These are phyloP conservation scores for Coemansia sp. DNA, from an alignment of 192 early-diverging fungal species.

Conservation along the genomic window DNA sequence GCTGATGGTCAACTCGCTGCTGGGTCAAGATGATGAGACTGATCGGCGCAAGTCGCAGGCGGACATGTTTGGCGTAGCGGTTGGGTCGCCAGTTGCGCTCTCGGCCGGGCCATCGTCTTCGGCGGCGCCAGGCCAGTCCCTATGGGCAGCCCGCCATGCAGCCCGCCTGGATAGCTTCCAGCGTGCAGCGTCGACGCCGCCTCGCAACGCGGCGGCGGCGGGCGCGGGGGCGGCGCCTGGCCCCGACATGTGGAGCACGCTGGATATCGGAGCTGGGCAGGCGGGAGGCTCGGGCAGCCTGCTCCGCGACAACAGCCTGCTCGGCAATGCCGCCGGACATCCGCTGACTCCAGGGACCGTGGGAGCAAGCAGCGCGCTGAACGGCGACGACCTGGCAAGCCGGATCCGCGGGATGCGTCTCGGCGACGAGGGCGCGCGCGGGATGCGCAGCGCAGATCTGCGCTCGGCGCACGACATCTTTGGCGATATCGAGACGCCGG, in stretches of 20 bases:
- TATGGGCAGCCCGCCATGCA: slow-evolving; percentile 47
- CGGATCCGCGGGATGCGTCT: slow-evolving; percentile 35
- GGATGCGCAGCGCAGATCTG: slow-evolving; percentile 41
- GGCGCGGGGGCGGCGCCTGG: slow-evolving; percentile 2
- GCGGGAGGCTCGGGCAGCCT: not conserved
- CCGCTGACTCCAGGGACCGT: slow-evolving; percentile 16
- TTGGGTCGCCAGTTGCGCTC: slow-evolving; percentile 21
- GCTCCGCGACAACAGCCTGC: slow-evolving; percentile 19
- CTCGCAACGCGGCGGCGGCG: slow-evolving; percentile 22
- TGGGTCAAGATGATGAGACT: slow-evolving; percentile 37
- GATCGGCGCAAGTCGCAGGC: slow-evolving; percentile 38
- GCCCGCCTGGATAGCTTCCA: slow-evolving; percentile 46
- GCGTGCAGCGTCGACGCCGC: slow-evolving; percentile 50
- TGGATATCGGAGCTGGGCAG: slow-evolving; percentile 13
- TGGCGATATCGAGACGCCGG: slow-evolving; percentile 35
- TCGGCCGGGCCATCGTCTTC: slow-evolving; percentile 10
- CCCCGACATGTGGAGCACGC: slow-evolving; percentile 25
- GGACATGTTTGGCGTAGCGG: slow-evolving; percentile 35
- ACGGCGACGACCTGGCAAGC: slow-evolving; percentile 31
- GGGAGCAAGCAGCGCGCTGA: slow-evolving; percentile 15
- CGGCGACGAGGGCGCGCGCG: slow-evolving; percentile 30
- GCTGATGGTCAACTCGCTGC: slow-evolving; percentile 49
- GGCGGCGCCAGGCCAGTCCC: slow-evolving; percentile 27
- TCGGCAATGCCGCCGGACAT: slow-evolving; percentile 2
- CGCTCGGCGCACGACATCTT: slow-evolving; percentile 37